These are phyloP conservation scores for Lithocarpus polystachyus DNA, from an alignment of 306 rosid species.

Conservation along the genomic window DNA sequence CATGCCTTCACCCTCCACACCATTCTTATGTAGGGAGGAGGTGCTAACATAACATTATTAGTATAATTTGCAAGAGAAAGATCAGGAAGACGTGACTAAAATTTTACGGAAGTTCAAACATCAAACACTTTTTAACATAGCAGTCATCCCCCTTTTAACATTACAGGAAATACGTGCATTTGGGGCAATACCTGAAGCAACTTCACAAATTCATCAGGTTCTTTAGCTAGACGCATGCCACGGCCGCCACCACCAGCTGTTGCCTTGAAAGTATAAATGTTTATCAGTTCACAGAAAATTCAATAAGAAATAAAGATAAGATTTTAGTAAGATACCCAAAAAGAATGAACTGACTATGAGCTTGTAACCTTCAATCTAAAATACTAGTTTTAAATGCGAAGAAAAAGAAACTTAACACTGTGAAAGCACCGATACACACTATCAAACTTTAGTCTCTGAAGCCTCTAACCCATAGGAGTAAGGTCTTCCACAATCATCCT, in stretches of 20 bases:
- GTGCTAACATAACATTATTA: neutral
- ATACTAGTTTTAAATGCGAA: no score
- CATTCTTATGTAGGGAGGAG: neutral
- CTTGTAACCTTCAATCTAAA: no score
- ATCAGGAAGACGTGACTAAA: neutral
- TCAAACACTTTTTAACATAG: slow-evolving; percentile 3
- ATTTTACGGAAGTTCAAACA: neutral
- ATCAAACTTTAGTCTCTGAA: no score
- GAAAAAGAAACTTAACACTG: no score
- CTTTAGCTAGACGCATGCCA: slow-evolving; percentile 39
- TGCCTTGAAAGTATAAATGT: slow-evolving; percentile 56
- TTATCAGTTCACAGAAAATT: slow-evolving; percentile 35
- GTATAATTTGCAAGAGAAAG: neutral
- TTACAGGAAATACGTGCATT: slow-evolving; percentile 7
- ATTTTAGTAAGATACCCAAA: no score
- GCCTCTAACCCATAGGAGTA: no score
- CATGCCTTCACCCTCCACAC: neutral
- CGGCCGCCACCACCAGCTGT: slow-evolving; percentile 99
- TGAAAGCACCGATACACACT: no score
- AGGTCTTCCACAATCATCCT: no score
- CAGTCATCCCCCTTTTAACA: neutral
- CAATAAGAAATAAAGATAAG: neutral
- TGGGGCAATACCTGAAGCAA: slow-evolving; percentile 69
- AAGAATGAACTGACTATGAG: no score
- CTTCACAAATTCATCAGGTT: slow-evolving; percentile 92